Evolutionary conservation across 179 eudicot species (phyloP).

Genomic region (Heliamphora pulchella): DNA sequence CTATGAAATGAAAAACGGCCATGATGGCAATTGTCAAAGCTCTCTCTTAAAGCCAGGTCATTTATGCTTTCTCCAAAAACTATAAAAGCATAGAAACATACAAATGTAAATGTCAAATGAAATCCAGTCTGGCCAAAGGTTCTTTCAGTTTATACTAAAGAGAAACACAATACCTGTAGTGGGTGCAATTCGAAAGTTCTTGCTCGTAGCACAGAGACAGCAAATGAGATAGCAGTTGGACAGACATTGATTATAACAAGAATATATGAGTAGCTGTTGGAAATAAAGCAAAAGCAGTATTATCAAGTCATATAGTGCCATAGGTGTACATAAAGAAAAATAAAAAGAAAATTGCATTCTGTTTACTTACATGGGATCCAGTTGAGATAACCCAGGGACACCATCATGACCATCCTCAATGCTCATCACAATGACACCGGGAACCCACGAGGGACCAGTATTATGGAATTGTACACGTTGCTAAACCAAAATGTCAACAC

Average conservation of each 20-base stretch:
- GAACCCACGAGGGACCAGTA: constrained; percentile 70
- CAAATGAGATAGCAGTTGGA: constrained; percentile 48
- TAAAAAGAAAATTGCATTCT: background rate
- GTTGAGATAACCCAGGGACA: constrained; percentile 49
- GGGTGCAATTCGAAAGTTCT: constrained; percentile 68
- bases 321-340: background rate
- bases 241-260: constrained; percentile 60
- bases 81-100: background rate
- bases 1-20: background rate
- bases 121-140: background rate
- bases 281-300: background rate
- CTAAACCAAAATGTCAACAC: constrained; percentile 29
- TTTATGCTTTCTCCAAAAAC: constrained; percentile 7
- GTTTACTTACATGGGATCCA: constrained; percentile 70
- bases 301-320: background rate
- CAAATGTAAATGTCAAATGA: background rate
- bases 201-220: constrained; percentile 39
- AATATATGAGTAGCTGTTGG: constrained; percentile 54
- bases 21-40: background rate
- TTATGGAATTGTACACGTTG: constrained; percentile 77
- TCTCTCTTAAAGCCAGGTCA: background rate
- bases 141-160: background rate
- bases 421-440: constrained; percentile 88
- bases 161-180: constrained; percentile 46
- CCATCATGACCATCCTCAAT: constrained; percentile 84